A percentile compares a stretch with the other conserved stretches of the same genome.
Evolutionary conservation across 2,329 filamentous ascomycete species (phyloP).

Genomic region (Fusarium sp.): DNA sequence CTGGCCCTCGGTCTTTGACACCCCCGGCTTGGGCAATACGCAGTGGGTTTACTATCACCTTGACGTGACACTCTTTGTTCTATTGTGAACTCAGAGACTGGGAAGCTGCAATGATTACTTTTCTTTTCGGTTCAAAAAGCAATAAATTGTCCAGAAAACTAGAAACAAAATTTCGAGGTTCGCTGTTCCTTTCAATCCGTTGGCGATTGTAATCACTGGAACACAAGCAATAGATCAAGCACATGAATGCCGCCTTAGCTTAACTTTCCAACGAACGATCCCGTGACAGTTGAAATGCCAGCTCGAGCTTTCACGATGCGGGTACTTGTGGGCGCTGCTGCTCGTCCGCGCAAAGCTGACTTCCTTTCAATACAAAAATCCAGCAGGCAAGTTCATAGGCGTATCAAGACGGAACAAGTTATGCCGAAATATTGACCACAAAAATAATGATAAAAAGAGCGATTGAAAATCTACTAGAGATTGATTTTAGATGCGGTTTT

Average conservation of each 20-base stretch:
- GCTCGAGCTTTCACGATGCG: neutral
- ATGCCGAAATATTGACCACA: neutral
- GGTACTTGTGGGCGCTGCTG: neutral
- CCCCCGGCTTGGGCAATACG: neutral
- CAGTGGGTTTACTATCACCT: neutral
- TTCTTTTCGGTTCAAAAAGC: neutral
- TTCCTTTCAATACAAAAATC: neutral
- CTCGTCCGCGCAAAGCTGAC: neutral
- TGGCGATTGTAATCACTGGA: slow-evolving; percentile 11
- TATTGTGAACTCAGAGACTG: slow-evolving; percentile 1
- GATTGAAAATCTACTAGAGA: neutral
- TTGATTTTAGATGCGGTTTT: neutral
- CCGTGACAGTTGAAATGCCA: neutral
- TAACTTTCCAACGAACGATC: neutral
- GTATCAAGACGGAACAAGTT: neutral
- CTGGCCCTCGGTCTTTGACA: neutral
- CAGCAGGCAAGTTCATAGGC: neutral
- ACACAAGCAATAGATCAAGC: neutral
- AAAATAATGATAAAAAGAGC: neutral
- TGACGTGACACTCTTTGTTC: slow-evolving; percentile 8
- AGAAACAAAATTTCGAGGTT: neutral
- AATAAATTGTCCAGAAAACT: neutral
- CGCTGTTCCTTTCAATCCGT: neutral
- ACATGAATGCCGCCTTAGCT: neutral
- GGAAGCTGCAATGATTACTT: neutral